Conservation (phyloP, 108 stramenopile species). For the Pseudonitzschia pungens region DNA sequence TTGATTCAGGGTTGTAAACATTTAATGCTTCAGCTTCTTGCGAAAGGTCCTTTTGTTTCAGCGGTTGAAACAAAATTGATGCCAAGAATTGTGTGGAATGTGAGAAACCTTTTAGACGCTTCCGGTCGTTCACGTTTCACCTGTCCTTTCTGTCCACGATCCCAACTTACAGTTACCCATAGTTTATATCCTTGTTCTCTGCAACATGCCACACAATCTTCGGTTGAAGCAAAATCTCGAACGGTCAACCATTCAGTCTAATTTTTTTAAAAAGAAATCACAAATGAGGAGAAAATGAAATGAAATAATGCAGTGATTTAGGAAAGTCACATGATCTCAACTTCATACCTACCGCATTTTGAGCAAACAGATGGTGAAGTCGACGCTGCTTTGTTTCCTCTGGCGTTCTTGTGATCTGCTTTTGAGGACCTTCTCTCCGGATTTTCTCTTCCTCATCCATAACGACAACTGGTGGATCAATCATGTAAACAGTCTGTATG, state of each 20-base stretch:
- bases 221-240: slow-evolving; percentile 63
- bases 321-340: not conserved
- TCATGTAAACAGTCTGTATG: slow-evolving; percentile 78
- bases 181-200: slow-evolving; percentile 56
- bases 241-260: slow-evolving; percentile 82
- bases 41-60: slow-evolving; percentile 47
- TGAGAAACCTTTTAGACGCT: too few species aligned
- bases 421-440: slow-evolving; percentile 3
- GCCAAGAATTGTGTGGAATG: not conserved
- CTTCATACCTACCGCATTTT: slow-evolving; percentile 54
- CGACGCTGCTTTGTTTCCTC: slow-evolving; percentile 64
- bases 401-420: slow-evolving; percentile 20
- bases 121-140: not conserved
- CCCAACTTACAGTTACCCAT: slow-evolving; percentile 65
- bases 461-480: slow-evolving; percentile 62
- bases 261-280: not conserved
- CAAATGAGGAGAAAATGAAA: not conserved
- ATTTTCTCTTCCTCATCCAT: slow-evolving; percentile 14
- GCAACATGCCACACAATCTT: slow-evolving; percentile 64
- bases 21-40: slow-evolving; percentile 75
- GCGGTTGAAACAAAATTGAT: not conserved
- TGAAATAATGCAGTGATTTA: not conserved
- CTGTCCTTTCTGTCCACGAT: not conserved
- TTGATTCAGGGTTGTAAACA: not conserved
- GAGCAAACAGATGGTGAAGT: slow-evolving; percentile 84